Evolutionary conservation across 164 flowering plant species (phyloP).

Genomic region (Piper longum): DNA sequence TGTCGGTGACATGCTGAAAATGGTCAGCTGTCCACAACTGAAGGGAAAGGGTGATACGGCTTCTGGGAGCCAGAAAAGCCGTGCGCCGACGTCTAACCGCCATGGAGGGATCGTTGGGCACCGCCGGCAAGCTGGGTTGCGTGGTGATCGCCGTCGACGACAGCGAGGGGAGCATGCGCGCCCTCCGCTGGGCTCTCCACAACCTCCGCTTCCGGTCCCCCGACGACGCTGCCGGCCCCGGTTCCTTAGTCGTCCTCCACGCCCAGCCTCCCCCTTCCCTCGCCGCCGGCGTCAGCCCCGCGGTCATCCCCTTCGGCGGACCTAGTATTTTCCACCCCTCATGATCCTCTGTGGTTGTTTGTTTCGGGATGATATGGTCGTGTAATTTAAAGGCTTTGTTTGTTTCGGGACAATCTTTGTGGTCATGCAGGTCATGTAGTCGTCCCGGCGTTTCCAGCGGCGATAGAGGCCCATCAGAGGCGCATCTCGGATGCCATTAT

Average conservation of each 20-base stretch:
- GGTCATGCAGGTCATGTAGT: slow-evolving; percentile 31
- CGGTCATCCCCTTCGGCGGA: slow-evolving; percentile 71
- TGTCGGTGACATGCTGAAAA: too few relatives aligned
- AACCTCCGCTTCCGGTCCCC: slow-evolving; percentile 44
- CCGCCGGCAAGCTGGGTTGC: slow-evolving; percentile 19
- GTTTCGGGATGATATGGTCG: not conserved
- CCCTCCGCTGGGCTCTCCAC: slow-evolving; percentile 55
- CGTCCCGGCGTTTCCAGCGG: slow-evolving; percentile 80
- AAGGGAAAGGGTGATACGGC: too few relatives aligned
- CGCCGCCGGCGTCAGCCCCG: slow-evolving; percentile 58
- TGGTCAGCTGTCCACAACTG: too few relatives aligned
- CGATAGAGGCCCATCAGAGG: slow-evolving; percentile 67
- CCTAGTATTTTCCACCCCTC: slow-evolving; percentile 34
- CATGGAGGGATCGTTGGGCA: not conserved
- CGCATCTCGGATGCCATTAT: slow-evolving; percentile 55
- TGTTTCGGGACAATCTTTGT: not conserved
- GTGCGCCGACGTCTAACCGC: too few relatives aligned
- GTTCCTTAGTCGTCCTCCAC: slow-evolving; percentile 35
- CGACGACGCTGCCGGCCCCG: slow-evolving; percentile 7
- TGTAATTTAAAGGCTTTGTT: not conserved
- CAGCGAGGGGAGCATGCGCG: slow-evolving; percentile 81
- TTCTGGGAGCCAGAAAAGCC: too few relatives aligned
- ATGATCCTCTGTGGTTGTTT: not conserved
- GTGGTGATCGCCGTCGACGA: slow-evolving; percentile 75
- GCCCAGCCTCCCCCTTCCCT: slow-evolving; percentile 58